A percentile compares a stretch with the other conserved stretches of the same genome.
These are phyloP conservation scores for Thoreauomyces humboldtii DNA, from an alignment of 192 early-diverging fungal species.

Conservation along the genomic window DNA sequence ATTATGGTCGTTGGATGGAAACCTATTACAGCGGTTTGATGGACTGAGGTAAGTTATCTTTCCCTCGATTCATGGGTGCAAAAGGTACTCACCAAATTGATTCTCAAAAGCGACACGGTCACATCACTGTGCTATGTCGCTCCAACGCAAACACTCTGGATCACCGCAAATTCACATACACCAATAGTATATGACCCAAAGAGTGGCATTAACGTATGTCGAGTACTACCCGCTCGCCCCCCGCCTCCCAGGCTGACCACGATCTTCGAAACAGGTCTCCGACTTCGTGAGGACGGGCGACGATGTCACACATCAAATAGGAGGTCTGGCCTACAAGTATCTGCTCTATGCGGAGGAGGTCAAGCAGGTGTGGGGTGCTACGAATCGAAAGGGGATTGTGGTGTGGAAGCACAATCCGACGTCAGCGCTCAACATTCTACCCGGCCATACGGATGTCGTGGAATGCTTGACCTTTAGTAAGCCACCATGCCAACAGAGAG, in stretches of 20 bases:
- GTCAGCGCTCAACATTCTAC: conserved; percentile 49
- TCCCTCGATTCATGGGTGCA: too few relatives aligned
- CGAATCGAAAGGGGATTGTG: conserved; percentile 43
- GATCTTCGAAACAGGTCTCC: too few relatives aligned
- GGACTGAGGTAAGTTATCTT: conserved; percentile 48
- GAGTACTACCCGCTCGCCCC: not conserved
- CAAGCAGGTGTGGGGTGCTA: conserved; percentile 44
- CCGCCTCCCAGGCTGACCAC: too few relatives aligned
- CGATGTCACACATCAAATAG: conserved; percentile 29
- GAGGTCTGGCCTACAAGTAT: conserved; percentile 41
- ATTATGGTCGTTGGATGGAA: conserved; percentile 64
- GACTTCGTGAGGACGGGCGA: conserved; percentile 54
- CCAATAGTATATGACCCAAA: conserved; percentile 58
- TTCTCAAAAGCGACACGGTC: conserved; percentile 43
- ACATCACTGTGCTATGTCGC: conserved; percentile 55
- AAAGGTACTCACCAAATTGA: too few relatives aligned
- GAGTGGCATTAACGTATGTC: conserved; percentile 54
- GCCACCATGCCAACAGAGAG: too few relatives aligned
- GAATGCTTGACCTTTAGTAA: conserved; percentile 56
- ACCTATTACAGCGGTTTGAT: conserved; percentile 56
- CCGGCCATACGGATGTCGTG: conserved; percentile 53
- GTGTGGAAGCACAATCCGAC: conserved; percentile 56
- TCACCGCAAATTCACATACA: conserved; percentile 47
- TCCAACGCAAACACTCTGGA: conserved; percentile 59
- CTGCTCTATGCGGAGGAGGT: conserved; percentile 50